Conservation (phyloP, 2,329 filamentous ascomycete species). For the Colletotrichum magnum region DNA sequence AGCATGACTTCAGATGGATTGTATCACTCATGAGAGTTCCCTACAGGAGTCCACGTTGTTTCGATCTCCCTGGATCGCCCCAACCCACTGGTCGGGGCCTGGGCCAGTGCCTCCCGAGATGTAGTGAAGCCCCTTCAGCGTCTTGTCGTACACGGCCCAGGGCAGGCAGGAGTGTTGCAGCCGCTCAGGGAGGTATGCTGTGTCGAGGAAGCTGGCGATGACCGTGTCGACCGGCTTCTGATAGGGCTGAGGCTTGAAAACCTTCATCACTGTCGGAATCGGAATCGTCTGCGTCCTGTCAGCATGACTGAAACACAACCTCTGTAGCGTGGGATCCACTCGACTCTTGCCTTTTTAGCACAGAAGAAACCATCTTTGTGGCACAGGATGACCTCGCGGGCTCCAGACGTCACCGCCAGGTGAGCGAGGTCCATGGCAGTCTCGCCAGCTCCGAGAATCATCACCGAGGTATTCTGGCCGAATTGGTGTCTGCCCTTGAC, state of each 20-base stretch:
- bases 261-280: conserved; percentile 22
- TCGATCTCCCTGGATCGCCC: conserved; percentile 55
- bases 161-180: conserved; percentile 58
- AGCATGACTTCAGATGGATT: no score
- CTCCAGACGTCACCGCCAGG: conserved; percentile 59
- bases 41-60: conserved; percentile 53
- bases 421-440: conserved; percentile 62
- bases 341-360: conserved; percentile 56
- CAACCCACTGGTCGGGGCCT: conserved; percentile 65
- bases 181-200: conserved; percentile 63
- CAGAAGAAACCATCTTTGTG: conserved; percentile 62
- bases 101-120: conserved; percentile 60
- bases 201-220: conserved; percentile 65
- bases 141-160: conserved; percentile 63
- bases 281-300: conserved; percentile 19
- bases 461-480: conserved; percentile 54
- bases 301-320: neutral
- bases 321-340: no score
- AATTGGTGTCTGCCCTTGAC: conserved; percentile 60
- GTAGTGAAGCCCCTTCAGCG: conserved; percentile 59
- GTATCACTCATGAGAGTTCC: no score
- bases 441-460: conserved; percentile 61
- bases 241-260: conserved; percentile 13
- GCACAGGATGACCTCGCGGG: conserved; percentile 58
- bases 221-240: conserved; percentile 63